Evolutionary conservation across 176 grass and related monocot genomes (phyloP).

Genomic region (Secale cereale): DNA sequence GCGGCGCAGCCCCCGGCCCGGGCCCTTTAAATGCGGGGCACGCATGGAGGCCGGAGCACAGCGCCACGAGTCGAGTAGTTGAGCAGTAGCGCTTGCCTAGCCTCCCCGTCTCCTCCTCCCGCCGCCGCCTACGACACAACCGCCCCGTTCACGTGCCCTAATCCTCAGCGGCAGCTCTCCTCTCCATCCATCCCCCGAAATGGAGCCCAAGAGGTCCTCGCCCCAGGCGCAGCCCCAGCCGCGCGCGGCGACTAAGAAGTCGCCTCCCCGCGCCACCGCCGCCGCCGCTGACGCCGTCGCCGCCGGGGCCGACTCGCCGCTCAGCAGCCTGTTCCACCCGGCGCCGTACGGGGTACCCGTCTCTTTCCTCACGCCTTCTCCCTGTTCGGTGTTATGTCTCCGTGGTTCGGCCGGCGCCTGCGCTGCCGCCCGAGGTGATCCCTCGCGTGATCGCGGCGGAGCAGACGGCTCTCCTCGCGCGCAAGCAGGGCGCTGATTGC

Average conservation of each 20-base stretch:
- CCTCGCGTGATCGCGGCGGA: not conserved
- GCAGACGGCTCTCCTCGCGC: conserved; percentile 7
- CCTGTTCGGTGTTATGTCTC: conserved; percentile 23
- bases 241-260: conserved; percentile 35
- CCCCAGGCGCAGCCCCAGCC: not conserved
- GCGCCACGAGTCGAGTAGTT: conserved; percentile 38
- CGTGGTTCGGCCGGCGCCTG: not conserved
- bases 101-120: conserved; percentile 17
- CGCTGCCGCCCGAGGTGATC: not conserved
- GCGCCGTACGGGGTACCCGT: conserved; percentile 27
- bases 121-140: conserved; percentile 26
- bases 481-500: not conserved
- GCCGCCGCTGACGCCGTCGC: not conserved
- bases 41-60: conserved; percentile 35
- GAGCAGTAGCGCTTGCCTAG: conserved; percentile 27
- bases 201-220: conserved; percentile 44
- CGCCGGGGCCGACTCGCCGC: conserved; percentile 18
- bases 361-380: not conserved
- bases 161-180: not conserved
- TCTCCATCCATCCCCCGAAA: conserved; percentile 12
- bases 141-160: conserved; percentile 33
- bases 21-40: conserved; percentile 53
- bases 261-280: conserved; percentile 25
- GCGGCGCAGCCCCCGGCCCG: not conserved
- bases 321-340: conserved; percentile 44